Percentiles rank a stretch among this genome's conserved stretches.
Conservation (phyloP, 805 yeast species). For the Ogataea methanolica region DNA sequence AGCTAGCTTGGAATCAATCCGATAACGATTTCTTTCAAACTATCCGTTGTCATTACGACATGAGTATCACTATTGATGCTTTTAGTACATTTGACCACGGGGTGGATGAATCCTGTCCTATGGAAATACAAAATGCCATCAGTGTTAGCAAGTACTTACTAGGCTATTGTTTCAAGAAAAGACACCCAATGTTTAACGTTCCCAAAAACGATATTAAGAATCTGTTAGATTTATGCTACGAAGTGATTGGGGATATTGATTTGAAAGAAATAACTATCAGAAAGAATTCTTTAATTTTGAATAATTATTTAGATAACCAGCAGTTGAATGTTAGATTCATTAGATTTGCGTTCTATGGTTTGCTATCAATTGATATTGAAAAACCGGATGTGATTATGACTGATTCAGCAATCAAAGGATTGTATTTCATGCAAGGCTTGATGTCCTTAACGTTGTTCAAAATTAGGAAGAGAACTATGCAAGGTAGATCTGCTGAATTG, state of each 20-base stretch:
- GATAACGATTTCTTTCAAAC: slow-evolving; percentile 75
- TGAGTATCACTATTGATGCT: slow-evolving; percentile 52
- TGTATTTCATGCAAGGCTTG: slow-evolving; percentile 67
- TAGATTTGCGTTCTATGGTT: slow-evolving; percentile 50
- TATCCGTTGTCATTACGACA: slow-evolving; percentile 72
- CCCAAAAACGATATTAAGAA: slow-evolving; percentile 70
- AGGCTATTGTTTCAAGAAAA: slow-evolving; percentile 48
- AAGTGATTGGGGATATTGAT: slow-evolving; percentile 66
- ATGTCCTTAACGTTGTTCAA: slow-evolving; percentile 64
- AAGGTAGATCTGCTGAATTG: slow-evolving; percentile 76
- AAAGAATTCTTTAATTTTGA: slow-evolving; percentile 42
- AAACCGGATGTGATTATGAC: slow-evolving; percentile 30
- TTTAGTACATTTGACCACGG: slow-evolving; percentile 67
- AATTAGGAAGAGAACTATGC: slow-evolving; percentile 68
- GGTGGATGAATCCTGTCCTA: slow-evolving; percentile 32
- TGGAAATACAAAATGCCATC: slow-evolving; percentile 35
- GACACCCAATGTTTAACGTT: slow-evolving; percentile 53
- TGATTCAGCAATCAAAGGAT: slow-evolving; percentile 44
- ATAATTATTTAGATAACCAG: slow-evolving; percentile 42
- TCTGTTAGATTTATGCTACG: slow-evolving; percentile 66
- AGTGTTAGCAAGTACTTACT: slow-evolving; percentile 41
- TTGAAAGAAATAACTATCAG: slow-evolving; percentile 36
- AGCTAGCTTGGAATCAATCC: slow-evolving; percentile 38
- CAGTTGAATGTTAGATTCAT: slow-evolving; percentile 41
- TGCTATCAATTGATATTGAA: slow-evolving; percentile 23